Conservation (phyloP, 1,139 yeast genomes). For the Meyerozyma athensensis region DNA sequence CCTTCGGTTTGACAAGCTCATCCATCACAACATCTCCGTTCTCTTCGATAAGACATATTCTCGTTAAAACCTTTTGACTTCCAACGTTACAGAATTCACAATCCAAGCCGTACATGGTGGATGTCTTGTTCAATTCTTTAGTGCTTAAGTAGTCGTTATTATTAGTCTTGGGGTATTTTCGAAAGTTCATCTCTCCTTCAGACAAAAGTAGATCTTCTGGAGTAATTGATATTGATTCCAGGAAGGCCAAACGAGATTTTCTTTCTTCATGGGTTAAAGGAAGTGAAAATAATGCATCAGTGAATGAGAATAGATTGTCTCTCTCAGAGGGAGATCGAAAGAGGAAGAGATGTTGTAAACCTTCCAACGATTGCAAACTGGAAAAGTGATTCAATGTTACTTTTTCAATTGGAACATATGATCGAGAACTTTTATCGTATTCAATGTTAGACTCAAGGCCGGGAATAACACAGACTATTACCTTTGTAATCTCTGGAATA, state of each 20-base stretch:
- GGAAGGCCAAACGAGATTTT: conserved; percentile 26
- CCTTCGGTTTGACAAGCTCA: conserved; percentile 70
- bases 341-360: conserved; percentile 31
- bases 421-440: background rate
- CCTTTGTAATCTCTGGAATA: conserved; percentile 20
- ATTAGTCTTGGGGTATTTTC: conserved; percentile 46
- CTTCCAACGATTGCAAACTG: conserved; percentile 19
- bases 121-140: conserved; percentile 45
- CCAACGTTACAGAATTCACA: conserved; percentile 86
- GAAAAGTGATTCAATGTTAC: background rate
- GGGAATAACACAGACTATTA: conserved; percentile 62
- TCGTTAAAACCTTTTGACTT: conserved; percentile 61
- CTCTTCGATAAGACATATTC: conserved; percentile 71
- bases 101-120: conserved; percentile 73
- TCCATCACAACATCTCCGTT: conserved; percentile 60
- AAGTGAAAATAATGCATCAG: conserved; percentile 50
- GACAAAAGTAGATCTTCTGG: conserved; percentile 51
- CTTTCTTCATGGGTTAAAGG: conserved; percentile 55
- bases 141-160: conserved; percentile 32
- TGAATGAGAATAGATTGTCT: conserved; percentile 50
- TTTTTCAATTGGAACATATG: conserved; percentile 13
- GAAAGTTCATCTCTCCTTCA: conserved; percentile 38
- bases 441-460: conserved; percentile 37
- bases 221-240: conserved; percentile 39
- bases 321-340: conserved; percentile 59